Base-by-base conservation (phyloP, 2,329 filamentous ascomycete genomes). In the Madurella mycetomatis region DNA sequence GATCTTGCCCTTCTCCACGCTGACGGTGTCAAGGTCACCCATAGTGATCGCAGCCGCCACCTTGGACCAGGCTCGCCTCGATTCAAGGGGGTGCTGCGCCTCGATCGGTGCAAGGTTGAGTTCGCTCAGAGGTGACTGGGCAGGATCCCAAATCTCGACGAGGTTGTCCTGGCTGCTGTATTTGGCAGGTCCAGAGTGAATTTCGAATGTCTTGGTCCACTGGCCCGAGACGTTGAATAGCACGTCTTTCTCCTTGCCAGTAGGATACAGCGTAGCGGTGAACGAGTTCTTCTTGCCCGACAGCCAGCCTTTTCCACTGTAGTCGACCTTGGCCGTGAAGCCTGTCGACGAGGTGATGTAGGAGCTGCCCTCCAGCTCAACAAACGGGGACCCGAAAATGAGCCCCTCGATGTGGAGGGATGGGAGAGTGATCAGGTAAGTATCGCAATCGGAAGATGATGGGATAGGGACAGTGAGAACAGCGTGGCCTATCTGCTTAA, bases 201-300 rank as follows among this genome's bases (percentile, higher is more conserved):
- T 86, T 49, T 82, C 82, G 67, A 96, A 95, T 2, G 77, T 76
- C 65, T 90, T 89, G 54, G 85, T 95, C 94, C 94, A 99, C 69
- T 95, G 90, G 19, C 94, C 94, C 31, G 90, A 85, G 40, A 87
- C 79, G n/a, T 85, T 90, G 77, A 92, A 96, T 47, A 86, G 76
- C 57, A 83, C 80, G 49, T 88, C 86, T 72, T 87, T 88, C 71
- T 86, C 90, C 72, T 78, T 76, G 74, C 84, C 73, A 71, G 88
- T 83, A 15, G 76, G 80, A 73, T 87, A 91, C 54, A 97, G 70
- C 19, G 78, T 78, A 13, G 91, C 92, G 12, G 78, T 83, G 69
- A 97, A 90, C 53, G 81, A 88, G 75, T 97, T 97, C 77, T 96
- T 96, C 79, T 95, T 95, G 62, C 92, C 94, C 44, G 87, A 91